Percentiles rank a stretch among this genome's conserved stretches.
Conservation (phyloP, 129 eudicot species). For the Escallonia rubra region DNA sequence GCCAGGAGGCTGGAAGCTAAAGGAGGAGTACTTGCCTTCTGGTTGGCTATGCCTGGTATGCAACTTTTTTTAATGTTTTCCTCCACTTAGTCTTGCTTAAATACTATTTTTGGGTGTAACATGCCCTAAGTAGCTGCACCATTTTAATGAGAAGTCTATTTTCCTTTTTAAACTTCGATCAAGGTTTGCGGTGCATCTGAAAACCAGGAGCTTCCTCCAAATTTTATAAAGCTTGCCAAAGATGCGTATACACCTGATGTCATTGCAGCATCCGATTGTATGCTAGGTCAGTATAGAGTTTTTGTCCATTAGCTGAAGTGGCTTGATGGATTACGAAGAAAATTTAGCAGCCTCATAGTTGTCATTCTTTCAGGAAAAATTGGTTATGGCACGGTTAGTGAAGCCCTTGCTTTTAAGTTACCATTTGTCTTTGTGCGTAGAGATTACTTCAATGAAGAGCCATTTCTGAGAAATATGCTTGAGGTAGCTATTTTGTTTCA, state of each 20-base stretch:
- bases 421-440: conserved; percentile 96
- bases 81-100: not conserved
- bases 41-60: conserved; percentile 97
- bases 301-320: not conserved
- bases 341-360: no score
- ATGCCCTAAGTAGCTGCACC: not conserved
- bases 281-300: conserved; percentile 73
- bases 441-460: conserved; percentile 97
- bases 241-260: conserved; percentile 91
- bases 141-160: not conserved
- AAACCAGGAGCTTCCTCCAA: conserved; percentile 67
- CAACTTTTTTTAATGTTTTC: not conserved
- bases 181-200: conserved; percentile 97
- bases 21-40: conserved; percentile 81
- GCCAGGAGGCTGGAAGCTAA: conserved; percentile 93
- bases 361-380: conserved; percentile 67
- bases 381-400: conserved; percentile 97
- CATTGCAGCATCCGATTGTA: conserved; percentile 98
- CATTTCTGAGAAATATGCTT: conserved; percentile 95
- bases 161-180: not conserved
- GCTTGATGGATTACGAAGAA: no score
- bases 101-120: not conserved
- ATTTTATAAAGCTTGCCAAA: conserved; percentile 85
- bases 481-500: conserved; percentile 46
- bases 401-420: conserved; percentile 88